Conservation (phyloP, 164 flowering plant species). For the Cinnamomum chago region DNA sequence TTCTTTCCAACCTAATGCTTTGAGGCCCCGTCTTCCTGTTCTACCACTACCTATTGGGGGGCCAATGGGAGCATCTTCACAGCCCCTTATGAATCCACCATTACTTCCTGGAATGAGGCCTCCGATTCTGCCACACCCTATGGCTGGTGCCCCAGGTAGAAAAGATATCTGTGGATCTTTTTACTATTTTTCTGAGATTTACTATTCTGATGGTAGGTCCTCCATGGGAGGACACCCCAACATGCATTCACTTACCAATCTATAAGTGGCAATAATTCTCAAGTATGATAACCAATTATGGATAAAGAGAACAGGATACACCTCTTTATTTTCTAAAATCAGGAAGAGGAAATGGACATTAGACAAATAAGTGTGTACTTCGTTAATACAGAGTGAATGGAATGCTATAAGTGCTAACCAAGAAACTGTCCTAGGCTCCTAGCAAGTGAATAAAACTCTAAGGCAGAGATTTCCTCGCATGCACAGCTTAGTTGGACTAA, state of each 20-base stretch:
- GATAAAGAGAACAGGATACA: no score
- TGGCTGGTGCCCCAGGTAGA: conserved; percentile 47
- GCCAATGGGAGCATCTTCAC: conserved; percentile 33
- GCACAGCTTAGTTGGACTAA: no score
- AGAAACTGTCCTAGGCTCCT: no score
- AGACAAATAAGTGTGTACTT: no score
- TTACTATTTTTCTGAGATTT: conserved; percentile 1
- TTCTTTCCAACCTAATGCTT: conserved; percentile 30
- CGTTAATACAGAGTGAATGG: no score
- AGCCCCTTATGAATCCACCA: conserved; percentile 27
- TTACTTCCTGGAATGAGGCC: conserved; percentile 64
- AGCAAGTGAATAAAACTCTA: no score
- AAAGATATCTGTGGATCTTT: background rate
- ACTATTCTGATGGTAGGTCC: background rate
- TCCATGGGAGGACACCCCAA: background rate
- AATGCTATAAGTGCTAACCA: no score
- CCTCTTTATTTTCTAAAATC: no score
- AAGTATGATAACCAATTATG: no score
- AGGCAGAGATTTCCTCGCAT: no score
- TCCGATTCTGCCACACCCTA: conserved; percentile 59
- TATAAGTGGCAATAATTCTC: no score
- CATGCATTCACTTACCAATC: background rate
- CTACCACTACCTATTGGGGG: conserved; percentile 44
- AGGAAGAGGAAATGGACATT: no score
- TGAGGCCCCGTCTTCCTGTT: conserved; percentile 62